Evolutionary conservation across 2,329 filamentous ascomycete genomes (phyloP), one percentile per base, ranked within the genome.

Genomic region (Fusarium domesticum): DNA sequence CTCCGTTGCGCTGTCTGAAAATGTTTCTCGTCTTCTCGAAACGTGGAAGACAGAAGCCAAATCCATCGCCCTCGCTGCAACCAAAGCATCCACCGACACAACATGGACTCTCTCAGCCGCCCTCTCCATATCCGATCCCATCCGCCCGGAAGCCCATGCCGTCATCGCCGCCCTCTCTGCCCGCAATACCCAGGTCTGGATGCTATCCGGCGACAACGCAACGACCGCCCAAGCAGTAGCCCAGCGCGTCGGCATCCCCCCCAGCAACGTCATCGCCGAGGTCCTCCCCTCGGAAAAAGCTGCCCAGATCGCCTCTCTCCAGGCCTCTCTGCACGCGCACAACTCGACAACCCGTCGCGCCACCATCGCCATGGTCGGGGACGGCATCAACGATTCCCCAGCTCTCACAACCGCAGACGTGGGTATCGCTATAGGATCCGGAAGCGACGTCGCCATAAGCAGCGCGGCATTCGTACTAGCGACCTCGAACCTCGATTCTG

Each of bases 181-280:
- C 5, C 78, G 78, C 14, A 82, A 85, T 16, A 83, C 87, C 36
- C 79, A 83, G 23, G 86, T 95, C 4, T 96, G 85, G 82, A 95
- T 96, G 89, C 83, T 96, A 30, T 95, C 89, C 0, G 91, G 91
- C 20, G 91, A 96, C 70, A 96, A 96, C 61, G 71, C 74, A n/a
- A 83, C 74, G n/a, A 96, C 91, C 1, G 91, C 91, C 2, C 74
- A 77, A 16, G 89, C 89, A 0, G 88, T 96, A 3, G 91, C 87
- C 1, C 70, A 75, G 2, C 80, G 81, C 58, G 75, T 96, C 15
- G 88, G 88, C 17, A 96, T 96, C 52, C 77, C 81, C 0, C 59
- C 73, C 1, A 70, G 74, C 42, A 87, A 95, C 62, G 84, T 96
- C 53, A 87, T 95, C 50, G 89, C 91, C 10, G 89, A 89, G 52